These are phyloP conservation scores for Pseudozyma hubeiensis DNA, from an alignment of 1,284 basidiomycete genomes.

Conservation along the genomic window DNA sequence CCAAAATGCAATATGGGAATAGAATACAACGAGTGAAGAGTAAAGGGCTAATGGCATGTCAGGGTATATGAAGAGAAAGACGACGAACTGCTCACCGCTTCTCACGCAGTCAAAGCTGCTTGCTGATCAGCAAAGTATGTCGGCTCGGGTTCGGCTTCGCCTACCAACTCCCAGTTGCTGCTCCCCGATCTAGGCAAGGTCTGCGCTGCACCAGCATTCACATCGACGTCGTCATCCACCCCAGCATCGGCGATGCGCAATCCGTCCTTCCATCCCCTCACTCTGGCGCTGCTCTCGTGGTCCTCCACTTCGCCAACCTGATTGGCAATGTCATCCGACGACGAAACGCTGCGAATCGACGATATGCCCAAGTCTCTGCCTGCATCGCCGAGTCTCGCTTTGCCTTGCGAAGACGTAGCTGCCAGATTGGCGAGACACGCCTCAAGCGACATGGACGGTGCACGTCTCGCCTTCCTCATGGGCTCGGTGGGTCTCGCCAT, in stretches of 20 bases:
- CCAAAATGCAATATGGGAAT: not conserved
- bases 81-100: not conserved
- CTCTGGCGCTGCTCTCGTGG: constrained; percentile 22
- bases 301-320: constrained; percentile 11
- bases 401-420: constrained; percentile 34
- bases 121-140: constrained; percentile 12
- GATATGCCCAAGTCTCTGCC: constrained; percentile 41
- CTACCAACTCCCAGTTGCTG: constrained; percentile 50
- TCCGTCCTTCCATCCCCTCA: constrained; percentile 49
- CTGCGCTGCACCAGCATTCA: constrained; percentile 6
- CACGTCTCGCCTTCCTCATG: constrained; percentile 24
- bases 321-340: constrained; percentile 35
- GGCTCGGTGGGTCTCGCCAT: constrained; percentile 13
- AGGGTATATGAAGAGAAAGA: constrained; percentile 19
- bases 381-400: constrained; percentile 31
- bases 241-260: constrained; percentile 43
- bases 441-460: constrained; percentile 49
- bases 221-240: constrained; percentile 14
- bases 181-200: constrained; percentile 39
- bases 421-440: constrained; percentile 44
- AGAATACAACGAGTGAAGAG: constrained; percentile 24
- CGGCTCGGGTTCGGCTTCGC: constrained; percentile 24
- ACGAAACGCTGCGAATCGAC: constrained; percentile 41
- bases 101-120: constrained; percentile 29
- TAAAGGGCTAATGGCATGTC: not conserved